phyloP scores from a whole-genome alignment of 345 rosid genomes.

The Melastoma malabathricum region DNA sequence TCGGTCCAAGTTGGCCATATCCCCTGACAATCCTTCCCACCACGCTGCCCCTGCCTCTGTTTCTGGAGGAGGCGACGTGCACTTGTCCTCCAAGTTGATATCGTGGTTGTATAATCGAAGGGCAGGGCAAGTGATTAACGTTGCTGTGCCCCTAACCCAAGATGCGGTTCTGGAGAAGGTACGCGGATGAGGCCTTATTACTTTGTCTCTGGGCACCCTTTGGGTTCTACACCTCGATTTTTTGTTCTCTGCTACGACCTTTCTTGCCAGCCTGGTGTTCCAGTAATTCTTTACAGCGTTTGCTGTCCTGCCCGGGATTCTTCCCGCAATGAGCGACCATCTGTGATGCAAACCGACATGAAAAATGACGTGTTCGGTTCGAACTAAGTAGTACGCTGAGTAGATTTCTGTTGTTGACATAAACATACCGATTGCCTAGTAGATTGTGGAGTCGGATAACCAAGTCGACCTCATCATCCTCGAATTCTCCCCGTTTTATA shows the following conservation, averaged over 20 bases:
- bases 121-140: background rate
- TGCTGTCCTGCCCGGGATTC: slow-evolving; percentile 19
- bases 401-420: too few species aligned
- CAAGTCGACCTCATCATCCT: slow-evolving; percentile 44
- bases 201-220: background rate
- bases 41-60: too few species aligned
- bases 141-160: background rate
- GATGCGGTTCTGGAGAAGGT: slow-evolving; percentile 2
- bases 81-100: too few species aligned
- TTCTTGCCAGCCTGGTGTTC: slow-evolving; percentile 6
- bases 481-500: slow-evolving; percentile 37
- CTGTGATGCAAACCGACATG: background rate
- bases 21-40: too few species aligned
- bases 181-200: slow-evolving; percentile 2
- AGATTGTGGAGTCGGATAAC: slow-evolving; percentile 45
- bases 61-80: too few species aligned
- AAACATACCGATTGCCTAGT: slow-evolving; percentile 37
- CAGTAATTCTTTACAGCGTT: slow-evolving; percentile 20
- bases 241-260: background rate
- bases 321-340: slow-evolving; percentile 22
- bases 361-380: too few species aligned
- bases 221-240: too few species aligned
- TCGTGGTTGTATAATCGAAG: too few species aligned
- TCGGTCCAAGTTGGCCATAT: too few species aligned
- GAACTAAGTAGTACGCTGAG: too few species aligned